Base-by-base conservation (phyloP, 1,139 yeast genomes). In the Kluyveromyces marxianus region DNA sequence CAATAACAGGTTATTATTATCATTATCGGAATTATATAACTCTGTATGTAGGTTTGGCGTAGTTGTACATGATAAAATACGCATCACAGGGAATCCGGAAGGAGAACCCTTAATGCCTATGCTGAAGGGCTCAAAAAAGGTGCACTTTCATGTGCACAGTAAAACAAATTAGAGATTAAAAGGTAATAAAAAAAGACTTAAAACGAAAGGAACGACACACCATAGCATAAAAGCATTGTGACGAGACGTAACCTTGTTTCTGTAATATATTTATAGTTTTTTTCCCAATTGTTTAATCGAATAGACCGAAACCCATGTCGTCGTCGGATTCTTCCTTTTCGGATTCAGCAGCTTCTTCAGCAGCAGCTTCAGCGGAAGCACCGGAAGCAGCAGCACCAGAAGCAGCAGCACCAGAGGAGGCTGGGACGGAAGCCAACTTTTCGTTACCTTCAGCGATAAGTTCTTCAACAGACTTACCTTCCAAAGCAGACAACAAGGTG, bases 241-340 rank as follows among this genome's bases (percentile, higher is more conserved):
- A 14, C 21, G 21, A 14, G 21, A 14, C 21, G 21, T 14, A 14
- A 14, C 21, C 21, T 14, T 14, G 21, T 14, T 14, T 14, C 21
- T 14, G 21, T 14, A 14, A 14, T 14, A 14, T 14, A 14, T 14
- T 14, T 14, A 14, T 14, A 14, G 21, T 14, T 14, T 14, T 14
- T 14, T 14, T 14, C 21, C 21, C 8, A 25, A 6, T 7, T 26
- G 52, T 59, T 73, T 83, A 84, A 75, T 83, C 94, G 80, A 84
- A 84, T 73, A 84, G 79, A 76, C 92, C 92, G 83, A 83, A 81
- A 63, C 90, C 92, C 90, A 84, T 83, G 72, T 82, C 92, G 65
- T 76, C 83, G 69, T 81, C 89, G 56, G 75, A 70, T 68, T 69
- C 74, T 65, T 70, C 77, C 56, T 69, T 76, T 29, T 68, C 79